These are phyloP conservation scores for Crotalaria pallida DNA, from an alignment of 306 rosid species.

Conservation along the genomic window DNA sequence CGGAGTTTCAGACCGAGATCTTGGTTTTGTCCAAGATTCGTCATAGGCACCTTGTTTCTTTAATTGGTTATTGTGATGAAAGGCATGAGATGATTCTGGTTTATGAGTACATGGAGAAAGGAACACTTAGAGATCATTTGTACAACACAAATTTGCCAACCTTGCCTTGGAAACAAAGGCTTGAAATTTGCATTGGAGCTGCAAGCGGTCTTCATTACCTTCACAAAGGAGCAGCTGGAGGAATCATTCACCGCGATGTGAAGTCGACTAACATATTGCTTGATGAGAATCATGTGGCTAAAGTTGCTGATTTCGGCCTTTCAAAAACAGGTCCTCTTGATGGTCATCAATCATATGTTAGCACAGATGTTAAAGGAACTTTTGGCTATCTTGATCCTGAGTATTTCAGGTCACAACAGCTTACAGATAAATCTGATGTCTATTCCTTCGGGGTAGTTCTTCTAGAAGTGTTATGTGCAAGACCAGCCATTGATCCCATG, in stretches of 20 bases:
- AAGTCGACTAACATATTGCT: conserved; percentile 52
- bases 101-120: conserved; percentile 48
- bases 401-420: conserved; percentile 36
- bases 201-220: conserved; percentile 55
- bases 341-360: conserved; percentile 32
- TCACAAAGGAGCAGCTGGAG: conserved; percentile 44
- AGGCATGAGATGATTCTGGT: conserved; percentile 49
- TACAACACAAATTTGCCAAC: conserved; percentile 21
- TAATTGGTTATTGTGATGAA: conserved; percentile 50
- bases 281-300: conserved; percentile 43
- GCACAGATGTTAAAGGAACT: conserved; percentile 44
- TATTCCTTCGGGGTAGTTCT: conserved; percentile 59
- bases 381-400: conserved; percentile 62
- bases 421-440: conserved; percentile 59
- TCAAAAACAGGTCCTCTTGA: conserved; percentile 48
- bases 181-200: conserved; percentile 52
- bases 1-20: conserved; percentile 48
- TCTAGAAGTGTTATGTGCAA: conserved; percentile 47
- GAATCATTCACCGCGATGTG: conserved; percentile 55
- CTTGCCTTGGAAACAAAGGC: conserved; percentile 45
- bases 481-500: conserved; percentile 34
- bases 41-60: conserved; percentile 49
- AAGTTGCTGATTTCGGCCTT: conserved; percentile 62
- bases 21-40: conserved; percentile 52
- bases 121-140: conserved; percentile 44